Evolutionary conservation across 257 asterid genomes (phyloP).

Genomic region (Linderniella brevidens): DNA sequence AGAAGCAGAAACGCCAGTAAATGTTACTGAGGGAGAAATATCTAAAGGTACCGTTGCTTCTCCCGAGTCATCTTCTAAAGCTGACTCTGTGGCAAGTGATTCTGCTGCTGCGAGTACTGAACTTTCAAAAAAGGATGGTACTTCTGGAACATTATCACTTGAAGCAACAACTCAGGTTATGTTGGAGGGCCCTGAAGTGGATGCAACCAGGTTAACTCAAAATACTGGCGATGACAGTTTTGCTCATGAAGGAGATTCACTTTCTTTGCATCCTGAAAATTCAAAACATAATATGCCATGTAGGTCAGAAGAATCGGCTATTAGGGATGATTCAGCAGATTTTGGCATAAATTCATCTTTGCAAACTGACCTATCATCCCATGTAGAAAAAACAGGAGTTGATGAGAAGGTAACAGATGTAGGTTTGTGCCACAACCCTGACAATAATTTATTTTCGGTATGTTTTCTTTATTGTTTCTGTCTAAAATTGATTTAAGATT

Average conservation of each 20-base stretch:
- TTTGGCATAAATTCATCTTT: slow-evolving; percentile 12
- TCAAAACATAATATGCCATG: slow-evolving; percentile 14
- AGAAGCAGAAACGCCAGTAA: slow-evolving; percentile 16
- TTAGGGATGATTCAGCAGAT: slow-evolving; percentile 19
- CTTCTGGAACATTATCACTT: slow-evolving; percentile 18
- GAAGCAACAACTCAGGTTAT: slow-evolving; percentile 13
- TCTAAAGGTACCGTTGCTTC: slow-evolving; percentile 18
- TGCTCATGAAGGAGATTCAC: slow-evolving; percentile 17
- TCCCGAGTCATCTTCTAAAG: slow-evolving; percentile 23
- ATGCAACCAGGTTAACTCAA: slow-evolving; percentile 10
- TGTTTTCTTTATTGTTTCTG: slow-evolving; percentile 4
- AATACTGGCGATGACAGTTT: slow-evolving; percentile 14
- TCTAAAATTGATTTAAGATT: slow-evolving; percentile 16
- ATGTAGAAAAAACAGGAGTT: slow-evolving; percentile 21
- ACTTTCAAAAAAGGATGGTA: slow-evolving; percentile 17
- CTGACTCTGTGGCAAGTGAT: slow-evolving; percentile 18
- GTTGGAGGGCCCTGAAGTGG: slow-evolving; percentile 21
- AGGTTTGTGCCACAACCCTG: slow-evolving; percentile 96
- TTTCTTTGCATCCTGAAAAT: slow-evolving; percentile 21
- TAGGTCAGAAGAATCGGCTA: slow-evolving; percentile 12
- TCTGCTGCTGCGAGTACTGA: slow-evolving; percentile 17
- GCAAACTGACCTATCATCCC: slow-evolving; percentile 22
- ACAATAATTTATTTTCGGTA: slow-evolving; percentile 13
- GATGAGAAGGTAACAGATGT: slow-evolving; percentile 92
- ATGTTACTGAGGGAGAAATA: slow-evolving; percentile 29